Percentiles rank a stretch among this genome's conserved stretches.
These are phyloP conservation scores for Stentor coeruleus DNA, from an alignment of 73 alveolate species.

Conservation along the genomic window DNA sequence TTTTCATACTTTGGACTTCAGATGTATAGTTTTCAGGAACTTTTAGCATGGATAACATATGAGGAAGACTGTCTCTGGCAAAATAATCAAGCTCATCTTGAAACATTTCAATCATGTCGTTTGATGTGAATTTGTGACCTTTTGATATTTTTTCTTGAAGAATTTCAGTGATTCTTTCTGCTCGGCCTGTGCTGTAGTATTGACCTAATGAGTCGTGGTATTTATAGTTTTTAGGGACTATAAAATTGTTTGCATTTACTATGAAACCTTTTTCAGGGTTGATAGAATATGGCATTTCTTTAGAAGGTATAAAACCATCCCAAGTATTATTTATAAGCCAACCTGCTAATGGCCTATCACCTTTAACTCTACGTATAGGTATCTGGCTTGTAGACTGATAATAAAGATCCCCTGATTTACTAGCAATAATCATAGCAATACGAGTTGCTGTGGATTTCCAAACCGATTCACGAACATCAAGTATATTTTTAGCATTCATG, in stretches of 20 bases:
- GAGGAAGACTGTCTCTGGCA: no score
- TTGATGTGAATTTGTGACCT: slow-evolving; percentile 1
- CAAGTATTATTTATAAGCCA: slow-evolving; percentile 6
- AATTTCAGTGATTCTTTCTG: background rate
- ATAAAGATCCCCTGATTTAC: background rate
- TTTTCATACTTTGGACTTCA: no score
- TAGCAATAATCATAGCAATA: background rate
- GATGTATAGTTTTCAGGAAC: no score
- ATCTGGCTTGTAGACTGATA: background rate
- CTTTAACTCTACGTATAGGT: background rate
- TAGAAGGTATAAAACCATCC: slow-evolving; percentile 53
- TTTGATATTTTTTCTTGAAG: background rate
- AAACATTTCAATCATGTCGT: no score
- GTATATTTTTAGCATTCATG: background rate
- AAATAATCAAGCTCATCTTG: no score
- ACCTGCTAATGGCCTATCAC: background rate
- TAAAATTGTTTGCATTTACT: slow-evolving; percentile 79
- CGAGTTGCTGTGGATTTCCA: background rate
- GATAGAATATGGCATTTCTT: slow-evolving; percentile 70
- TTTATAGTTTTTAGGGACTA: background rate
- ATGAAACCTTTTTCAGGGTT: slow-evolving; percentile 94
- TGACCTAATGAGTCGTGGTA: background rate
- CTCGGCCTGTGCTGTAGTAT: background rate
- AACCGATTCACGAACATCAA: background rate
- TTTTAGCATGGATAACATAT: no score